Conservation (phyloP, 305 asterid species). For the Plantago lanceolata region DNA sequence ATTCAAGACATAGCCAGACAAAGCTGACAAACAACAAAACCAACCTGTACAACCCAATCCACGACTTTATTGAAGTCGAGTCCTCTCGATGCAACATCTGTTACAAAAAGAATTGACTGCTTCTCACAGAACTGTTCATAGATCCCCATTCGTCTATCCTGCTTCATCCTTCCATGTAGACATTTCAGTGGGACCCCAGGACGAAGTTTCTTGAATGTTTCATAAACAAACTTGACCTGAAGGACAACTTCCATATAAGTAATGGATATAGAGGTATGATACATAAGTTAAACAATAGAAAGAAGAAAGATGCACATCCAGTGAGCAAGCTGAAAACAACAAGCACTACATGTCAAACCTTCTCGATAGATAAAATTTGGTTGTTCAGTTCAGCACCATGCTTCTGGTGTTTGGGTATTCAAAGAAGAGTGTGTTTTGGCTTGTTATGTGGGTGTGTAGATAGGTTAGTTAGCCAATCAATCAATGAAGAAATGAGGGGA, state of each 20-base stretch:
- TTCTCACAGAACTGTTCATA: constrained; percentile 70
- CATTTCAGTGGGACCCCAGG: constrained; percentile 89
- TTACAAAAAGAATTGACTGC: constrained; percentile 65
- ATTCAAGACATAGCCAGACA: not conserved
- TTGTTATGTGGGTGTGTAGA: not conserved
- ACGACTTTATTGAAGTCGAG: constrained; percentile 87
- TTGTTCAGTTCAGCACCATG: not conserved
- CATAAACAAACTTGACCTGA: constrained; percentile 80
- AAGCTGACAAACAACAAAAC: constrained; percentile 16
- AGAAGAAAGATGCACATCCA: not conserved
- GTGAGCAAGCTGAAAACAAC: not conserved
- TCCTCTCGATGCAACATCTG: constrained; percentile 95
- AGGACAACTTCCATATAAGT: constrained; percentile 23
- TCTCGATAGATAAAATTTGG: not conserved
- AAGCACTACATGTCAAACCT: not conserved
- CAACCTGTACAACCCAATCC: constrained; percentile 99
- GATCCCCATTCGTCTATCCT: constrained; percentile 67
- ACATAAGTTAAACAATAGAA: not conserved
- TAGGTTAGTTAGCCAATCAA: no score
- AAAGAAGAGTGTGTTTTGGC: not conserved
- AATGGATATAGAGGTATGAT: constrained; percentile 5
- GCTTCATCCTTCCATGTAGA: constrained; percentile 92
- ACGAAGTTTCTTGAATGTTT: constrained; percentile 87
- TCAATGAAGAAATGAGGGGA: not conserved
- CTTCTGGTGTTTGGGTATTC: not conserved